These are phyloP conservation scores for Camelina neglecta DNA, from an alignment of 345 rosid species.

Conservation along the genomic window DNA sequence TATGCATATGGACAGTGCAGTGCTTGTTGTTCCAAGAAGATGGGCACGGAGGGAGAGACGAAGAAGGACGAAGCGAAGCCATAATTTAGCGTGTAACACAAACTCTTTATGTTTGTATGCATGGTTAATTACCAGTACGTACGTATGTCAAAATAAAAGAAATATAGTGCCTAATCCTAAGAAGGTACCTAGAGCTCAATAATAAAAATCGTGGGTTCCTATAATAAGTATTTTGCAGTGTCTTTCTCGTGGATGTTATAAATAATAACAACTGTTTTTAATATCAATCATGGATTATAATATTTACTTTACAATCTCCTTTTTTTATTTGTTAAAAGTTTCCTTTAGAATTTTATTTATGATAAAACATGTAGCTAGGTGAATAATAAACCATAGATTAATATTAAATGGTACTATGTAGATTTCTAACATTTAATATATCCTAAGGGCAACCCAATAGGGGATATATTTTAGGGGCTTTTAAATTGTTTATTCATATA, in stretches of 20 bases:
- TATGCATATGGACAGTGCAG: slow-evolving; percentile 19
- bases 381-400: too few relatives aligned
- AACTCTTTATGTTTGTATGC: slow-evolving; percentile 43
- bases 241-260: slow-evolving; percentile 1
- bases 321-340: too few relatives aligned
- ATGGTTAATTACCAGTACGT: slow-evolving; percentile 24
- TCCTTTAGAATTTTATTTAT: neutral
- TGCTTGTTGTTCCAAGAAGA: slow-evolving; percentile 36
- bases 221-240: slow-evolving; percentile 5
- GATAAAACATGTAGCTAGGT: neutral
- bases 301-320: too few relatives aligned
- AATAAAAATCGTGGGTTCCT: slow-evolving; percentile 12
- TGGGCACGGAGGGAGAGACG: slow-evolving; percentile 22
- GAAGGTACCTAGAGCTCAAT: slow-evolving; percentile 23
- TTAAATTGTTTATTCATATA: too few relatives aligned
- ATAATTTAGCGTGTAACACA: slow-evolving; percentile 35
- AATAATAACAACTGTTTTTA: slow-evolving; percentile 26
- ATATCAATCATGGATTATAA: neutral
- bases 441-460: neutral
- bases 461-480: too few relatives aligned
- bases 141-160: slow-evolving; percentile 28
- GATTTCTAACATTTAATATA: neutral
- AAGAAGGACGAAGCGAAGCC: slow-evolving; percentile 38
- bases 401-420: neutral
- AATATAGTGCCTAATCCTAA: slow-evolving; percentile 4